These are phyloP conservation scores for Monilinia aucupariae DNA, from an alignment of 2,329 filamentous ascomycete species.

Conservation along the genomic window DNA sequence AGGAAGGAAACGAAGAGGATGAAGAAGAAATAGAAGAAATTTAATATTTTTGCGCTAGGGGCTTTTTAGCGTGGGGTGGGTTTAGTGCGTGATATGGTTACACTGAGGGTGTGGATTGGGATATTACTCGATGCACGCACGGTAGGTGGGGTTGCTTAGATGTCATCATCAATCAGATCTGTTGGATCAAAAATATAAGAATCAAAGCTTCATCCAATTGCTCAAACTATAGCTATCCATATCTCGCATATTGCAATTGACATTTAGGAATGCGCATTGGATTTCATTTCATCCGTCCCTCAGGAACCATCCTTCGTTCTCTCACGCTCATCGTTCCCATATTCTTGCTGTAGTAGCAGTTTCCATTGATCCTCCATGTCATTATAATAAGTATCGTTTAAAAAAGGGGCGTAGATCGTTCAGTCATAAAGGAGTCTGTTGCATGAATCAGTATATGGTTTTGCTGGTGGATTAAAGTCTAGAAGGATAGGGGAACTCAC, in stretches of 20 bases:
- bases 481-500: background rate
- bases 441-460: background rate
- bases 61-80: background rate
- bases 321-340: background rate
- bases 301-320: background rate
- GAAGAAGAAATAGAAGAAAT: background rate
- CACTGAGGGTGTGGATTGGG: too few species aligned
- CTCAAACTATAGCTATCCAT: background rate
- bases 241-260: too few species aligned
- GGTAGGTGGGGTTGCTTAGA: too few species aligned
- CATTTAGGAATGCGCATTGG: too few species aligned
- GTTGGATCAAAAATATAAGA: too few species aligned
- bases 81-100: background rate
- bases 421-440: constrained; percentile 16
- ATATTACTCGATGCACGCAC: too few species aligned
- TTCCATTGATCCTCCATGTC: background rate
- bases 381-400: constrained; percentile 13
- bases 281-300: background rate
- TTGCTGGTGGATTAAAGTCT: too few species aligned
- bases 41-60: background rate
- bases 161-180: too few species aligned
- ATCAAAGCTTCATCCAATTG: background rate
- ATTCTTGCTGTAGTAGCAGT: constrained; percentile 1
- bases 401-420: constrained; percentile 18
- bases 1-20: background rate